Base-by-base conservation (phyloP, 805 yeast species). In the Candida golubevii region DNA sequence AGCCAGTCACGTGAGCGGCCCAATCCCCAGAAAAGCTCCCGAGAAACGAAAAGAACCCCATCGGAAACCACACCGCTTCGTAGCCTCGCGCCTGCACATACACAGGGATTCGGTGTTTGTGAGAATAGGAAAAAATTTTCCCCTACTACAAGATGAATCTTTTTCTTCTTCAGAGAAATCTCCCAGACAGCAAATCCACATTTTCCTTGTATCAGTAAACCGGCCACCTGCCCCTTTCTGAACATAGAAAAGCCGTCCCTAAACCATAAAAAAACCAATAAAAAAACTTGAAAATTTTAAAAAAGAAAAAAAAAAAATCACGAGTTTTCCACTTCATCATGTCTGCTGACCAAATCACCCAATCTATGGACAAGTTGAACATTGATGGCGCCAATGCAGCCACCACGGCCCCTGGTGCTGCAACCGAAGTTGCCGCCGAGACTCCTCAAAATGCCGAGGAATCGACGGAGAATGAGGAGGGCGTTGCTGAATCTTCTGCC, bases 401-500 rank as follows among this genome's bases (percentile, higher is more conserved):
- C 35, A 59, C 56, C 39, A 52, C 61, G 35, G 53, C 50, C 31
- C 50, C 59, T 38, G 50, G 53, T 35, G 54, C 67, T 39, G 56
- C 67, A 39, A 53, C 70, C 42, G 45, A 45, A 12, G 58, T 65
- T 52, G 57, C 61, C 31, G 56, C 56, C 38, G 62, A 53, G 45
- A 39, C 38, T n/a, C 26, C 43, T 33, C 42, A 39, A 28, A 18
- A 18, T 18, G 54, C 69, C 50, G 64, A 60, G 47, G 54, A 57
- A 37, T 57, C 57, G 47, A 58, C 53, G 33, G 48, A 59, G 43
- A 60, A 69, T 44, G 63, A 69, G 38, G 74, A 48, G 29, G 44
- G 45, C 18, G 48, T 76, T 52, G 73, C 80, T 44, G 83, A 78
- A 61, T 69, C 78, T 49, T 74, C 85, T 49, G 93, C 93, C 53